Conservation (phyloP, 805 yeast genomes). For the Wickerhamomyces silvicola region DNA sequence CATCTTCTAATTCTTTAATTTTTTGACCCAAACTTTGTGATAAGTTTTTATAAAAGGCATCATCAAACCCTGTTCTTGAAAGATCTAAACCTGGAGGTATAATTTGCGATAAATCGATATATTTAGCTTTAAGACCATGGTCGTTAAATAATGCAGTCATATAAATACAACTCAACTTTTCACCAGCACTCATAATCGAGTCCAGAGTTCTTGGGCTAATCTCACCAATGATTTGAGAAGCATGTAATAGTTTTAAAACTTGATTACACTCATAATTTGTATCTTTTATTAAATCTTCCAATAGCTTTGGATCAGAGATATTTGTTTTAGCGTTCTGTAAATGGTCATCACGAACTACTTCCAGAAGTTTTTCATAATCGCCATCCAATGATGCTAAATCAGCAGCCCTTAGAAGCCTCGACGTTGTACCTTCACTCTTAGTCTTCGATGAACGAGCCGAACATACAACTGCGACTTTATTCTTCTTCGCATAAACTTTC, state of each 20-base stretch:
- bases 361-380: conserved; percentile 52
- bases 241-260: conserved; percentile 67
- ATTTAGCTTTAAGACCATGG: conserved; percentile 69
- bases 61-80: conserved; percentile 55
- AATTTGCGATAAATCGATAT: conserved; percentile 71
- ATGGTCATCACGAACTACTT: conserved; percentile 75
- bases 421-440: conserved; percentile 93
- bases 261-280: conserved; percentile 61
- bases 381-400: conserved; percentile 62
- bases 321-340: conserved; percentile 56
- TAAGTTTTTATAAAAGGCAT: conserved; percentile 52
- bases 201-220: conserved; percentile 84
- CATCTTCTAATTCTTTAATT: conserved; percentile 34
- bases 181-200: conserved; percentile 88
- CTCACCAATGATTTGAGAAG: conserved; percentile 89
- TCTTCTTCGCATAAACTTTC: conserved; percentile 49
- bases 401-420: conserved; percentile 77
- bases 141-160: conserved; percentile 84
- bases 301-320: conserved; percentile 41
- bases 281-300: conserved; percentile 46
- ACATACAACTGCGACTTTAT: conserved; percentile 88
- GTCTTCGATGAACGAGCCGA: conserved; percentile 90
- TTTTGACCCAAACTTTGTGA: conserved; percentile 45
- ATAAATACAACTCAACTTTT: conserved; percentile 82
- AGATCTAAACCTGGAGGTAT: conserved; percentile 57